Conservation (phyloP, 768 basidiomycete species). For the Hysterangium stoloniferum region DNA sequence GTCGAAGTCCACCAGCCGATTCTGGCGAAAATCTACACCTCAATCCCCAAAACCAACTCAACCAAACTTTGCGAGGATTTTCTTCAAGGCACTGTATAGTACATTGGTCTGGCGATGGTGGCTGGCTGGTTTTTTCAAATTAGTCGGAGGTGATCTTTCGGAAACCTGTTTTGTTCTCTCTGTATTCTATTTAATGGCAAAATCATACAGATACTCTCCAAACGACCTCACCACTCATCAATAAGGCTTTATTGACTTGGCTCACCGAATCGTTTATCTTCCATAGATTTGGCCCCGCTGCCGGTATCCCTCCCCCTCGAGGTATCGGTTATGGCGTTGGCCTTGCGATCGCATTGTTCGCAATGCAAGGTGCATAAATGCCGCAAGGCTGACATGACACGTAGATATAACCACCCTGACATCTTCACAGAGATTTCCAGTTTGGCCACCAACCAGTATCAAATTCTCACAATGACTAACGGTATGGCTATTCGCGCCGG, state of each 20-base stretch:
- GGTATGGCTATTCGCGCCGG: constrained; percentile 42
- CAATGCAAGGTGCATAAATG: constrained; percentile 44
- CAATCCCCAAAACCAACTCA: constrained; percentile 7
- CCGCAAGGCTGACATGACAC: constrained; percentile 1
- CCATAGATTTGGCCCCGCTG: constrained; percentile 28
- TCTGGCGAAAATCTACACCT: neutral
- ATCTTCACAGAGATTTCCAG: constrained; percentile 27
- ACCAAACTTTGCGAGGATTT: constrained; percentile 37
- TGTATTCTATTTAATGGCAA: constrained; percentile 4
- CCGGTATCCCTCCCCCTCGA: constrained; percentile 30
- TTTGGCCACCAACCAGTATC: constrained; percentile 13
- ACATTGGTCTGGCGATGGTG: constrained; percentile 43
- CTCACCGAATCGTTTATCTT: constrained; percentile 42
- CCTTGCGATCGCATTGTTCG: constrained; percentile 47
- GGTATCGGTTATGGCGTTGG: constrained; percentile 59
- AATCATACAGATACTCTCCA: constrained; percentile 34
- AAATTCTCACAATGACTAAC: constrained; percentile 31
- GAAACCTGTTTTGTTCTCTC: neutral
- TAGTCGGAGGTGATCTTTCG: constrained; percentile 32
- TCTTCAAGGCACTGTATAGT: constrained; percentile 39
- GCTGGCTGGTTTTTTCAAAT: constrained; percentile 39
- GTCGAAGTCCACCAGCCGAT: constrained; percentile 5
- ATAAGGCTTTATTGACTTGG: constrained; percentile 53
- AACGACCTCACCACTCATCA: constrained; percentile 49
- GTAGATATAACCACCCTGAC: constrained; percentile 1